These are phyloP conservation scores for Quercus ilex DNA, from an alignment of 306 rosid genomes.

Conservation along the genomic window DNA sequence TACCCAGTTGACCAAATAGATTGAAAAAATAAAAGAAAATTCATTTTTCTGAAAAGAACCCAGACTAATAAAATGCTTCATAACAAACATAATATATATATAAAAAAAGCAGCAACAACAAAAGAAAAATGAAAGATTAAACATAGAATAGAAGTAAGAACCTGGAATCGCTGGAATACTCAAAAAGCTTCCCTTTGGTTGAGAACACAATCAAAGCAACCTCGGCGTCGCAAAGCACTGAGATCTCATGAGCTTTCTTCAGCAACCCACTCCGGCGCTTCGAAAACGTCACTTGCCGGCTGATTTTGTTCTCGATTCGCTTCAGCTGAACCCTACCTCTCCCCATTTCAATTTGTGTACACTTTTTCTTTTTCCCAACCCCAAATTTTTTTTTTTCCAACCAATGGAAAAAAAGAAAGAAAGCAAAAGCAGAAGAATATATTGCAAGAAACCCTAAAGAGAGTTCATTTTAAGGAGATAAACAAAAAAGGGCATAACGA, in stretches of 20 bases:
- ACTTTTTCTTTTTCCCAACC: not conserved
- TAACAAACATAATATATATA: not conserved
- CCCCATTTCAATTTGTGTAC: slow-evolving; percentile 40
- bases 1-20: not conserved
- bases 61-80: not conserved
- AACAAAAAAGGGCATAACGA: not conserved
- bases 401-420: not conserved
- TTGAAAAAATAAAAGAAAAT: not conserved
- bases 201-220: slow-evolving; percentile 76
- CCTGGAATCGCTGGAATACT: slow-evolving; percentile 67
- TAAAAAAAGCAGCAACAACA: not conserved
- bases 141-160: not conserved
- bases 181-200: slow-evolving; percentile 61
- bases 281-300: slow-evolving; percentile 79
- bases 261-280: slow-evolving; percentile 60
- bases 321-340: slow-evolving; percentile 78
- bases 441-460: slow-evolving; percentile 16
- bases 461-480: slow-evolving; percentile 8
- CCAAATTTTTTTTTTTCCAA: too few relatives aligned
- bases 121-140: not conserved
- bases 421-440: not conserved
- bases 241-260: slow-evolving; percentile 86
- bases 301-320: slow-evolving; percentile 85
- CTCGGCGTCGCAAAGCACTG: slow-evolving; percentile 77
- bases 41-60: not conserved